Conservation (phyloP, 2,329 filamentous ascomycete species). For the Botrytis porri region DNA sequence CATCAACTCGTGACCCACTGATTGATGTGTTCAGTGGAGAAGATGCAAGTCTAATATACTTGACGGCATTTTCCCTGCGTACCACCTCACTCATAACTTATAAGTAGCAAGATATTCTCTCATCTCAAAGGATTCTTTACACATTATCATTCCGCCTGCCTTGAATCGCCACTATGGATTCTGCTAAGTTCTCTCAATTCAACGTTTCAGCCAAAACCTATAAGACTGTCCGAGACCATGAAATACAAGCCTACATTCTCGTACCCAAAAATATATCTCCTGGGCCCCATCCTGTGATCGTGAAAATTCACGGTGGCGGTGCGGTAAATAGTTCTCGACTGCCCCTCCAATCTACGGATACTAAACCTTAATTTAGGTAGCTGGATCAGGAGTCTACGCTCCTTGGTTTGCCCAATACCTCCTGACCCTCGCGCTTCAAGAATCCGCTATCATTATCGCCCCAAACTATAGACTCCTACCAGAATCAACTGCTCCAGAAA, state of each 20-base stretch:
- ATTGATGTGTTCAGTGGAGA: neutral
- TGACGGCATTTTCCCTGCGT: neutral
- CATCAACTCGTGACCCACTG: neutral
- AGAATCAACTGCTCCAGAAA: constrained; percentile 45
- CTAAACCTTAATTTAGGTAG: neutral
- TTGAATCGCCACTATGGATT: neutral
- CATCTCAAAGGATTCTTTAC: no score
- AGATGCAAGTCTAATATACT: neutral
- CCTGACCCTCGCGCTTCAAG: neutral
- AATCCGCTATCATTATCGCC: constrained; percentile 40
- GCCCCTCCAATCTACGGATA: neutral
- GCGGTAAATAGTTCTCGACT: neutral
- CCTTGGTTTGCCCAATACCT: neutral
- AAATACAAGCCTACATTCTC: neutral
- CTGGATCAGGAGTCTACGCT: neutral
- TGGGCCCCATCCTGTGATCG: neutral
- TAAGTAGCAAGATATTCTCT: neutral
- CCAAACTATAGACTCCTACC: constrained; percentile 51
- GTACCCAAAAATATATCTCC: neutral
- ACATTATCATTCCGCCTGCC: neutral
- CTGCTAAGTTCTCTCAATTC: neutral
- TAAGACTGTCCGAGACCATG: neutral
- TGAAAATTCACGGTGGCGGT: neutral
- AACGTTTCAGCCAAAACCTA: neutral
- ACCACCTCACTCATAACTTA: neutral